Percentiles rank a stretch among this genome's conserved stretches.
phyloP scores from a whole-genome alignment of 352 stramenopile genomes.

The Phytophthora sp. region DNA sequence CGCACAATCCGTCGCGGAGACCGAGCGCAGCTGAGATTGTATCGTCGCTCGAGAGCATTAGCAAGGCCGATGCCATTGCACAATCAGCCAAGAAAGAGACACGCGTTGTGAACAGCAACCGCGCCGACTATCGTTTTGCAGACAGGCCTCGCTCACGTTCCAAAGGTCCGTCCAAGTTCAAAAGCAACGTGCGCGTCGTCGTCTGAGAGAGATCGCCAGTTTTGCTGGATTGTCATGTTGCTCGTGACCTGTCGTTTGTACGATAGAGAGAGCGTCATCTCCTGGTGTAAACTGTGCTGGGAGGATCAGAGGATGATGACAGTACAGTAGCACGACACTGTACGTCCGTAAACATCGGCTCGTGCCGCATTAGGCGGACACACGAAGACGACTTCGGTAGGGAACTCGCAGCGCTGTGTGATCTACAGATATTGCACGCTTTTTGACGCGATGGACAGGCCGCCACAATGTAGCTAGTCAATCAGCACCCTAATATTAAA shows the following conservation, averaged over 20 bases:
- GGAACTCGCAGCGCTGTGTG: not conserved
- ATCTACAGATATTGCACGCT: constrained; percentile 24
- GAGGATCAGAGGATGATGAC: constrained; percentile 10
- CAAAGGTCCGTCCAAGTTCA: constrained; percentile 62
- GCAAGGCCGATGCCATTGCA: constrained; percentile 67
- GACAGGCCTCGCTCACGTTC: constrained; percentile 59
- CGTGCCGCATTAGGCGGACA: constrained; percentile 9
- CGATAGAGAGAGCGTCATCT: constrained; percentile 29
- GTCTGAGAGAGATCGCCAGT: constrained; percentile 20
- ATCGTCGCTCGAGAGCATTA: constrained; percentile 78
- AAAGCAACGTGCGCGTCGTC: constrained; percentile 71
- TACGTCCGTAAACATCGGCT: not conserved
- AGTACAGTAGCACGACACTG: constrained; percentile 7
- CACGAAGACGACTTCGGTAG: not conserved
- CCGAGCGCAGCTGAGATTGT: constrained; percentile 86
- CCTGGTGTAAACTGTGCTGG: constrained; percentile 10
- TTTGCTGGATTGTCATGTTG: constrained; percentile 19
- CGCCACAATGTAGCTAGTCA: constrained; percentile 30
- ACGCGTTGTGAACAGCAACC: constrained; percentile 80
- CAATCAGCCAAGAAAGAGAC: constrained; percentile 72
- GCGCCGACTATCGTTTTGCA: constrained; percentile 77
- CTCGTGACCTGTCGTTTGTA: constrained; percentile 25
- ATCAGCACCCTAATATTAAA: constrained; percentile 42
- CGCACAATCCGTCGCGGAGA: constrained; percentile 69
- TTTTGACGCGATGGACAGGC: constrained; percentile 29